phyloP scores from a whole-genome alignment of 257 asterid genomes.

The Salvia splendens region DNA sequence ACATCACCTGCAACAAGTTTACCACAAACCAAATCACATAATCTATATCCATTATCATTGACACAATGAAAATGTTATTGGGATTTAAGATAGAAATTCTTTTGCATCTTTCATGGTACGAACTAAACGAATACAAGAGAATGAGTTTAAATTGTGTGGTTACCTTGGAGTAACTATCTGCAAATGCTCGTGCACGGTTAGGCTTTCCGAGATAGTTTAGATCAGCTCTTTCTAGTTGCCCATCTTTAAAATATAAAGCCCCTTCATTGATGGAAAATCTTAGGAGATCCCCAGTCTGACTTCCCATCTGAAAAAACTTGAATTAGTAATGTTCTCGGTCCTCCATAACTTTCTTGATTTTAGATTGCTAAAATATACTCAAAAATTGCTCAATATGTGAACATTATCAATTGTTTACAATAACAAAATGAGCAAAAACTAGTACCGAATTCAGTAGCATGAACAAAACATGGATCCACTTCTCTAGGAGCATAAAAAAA shows the following conservation, averaged over 20 bases:
- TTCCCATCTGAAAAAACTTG: slow-evolving; percentile 57
- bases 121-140: slow-evolving; percentile 1
- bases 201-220: slow-evolving; percentile 72
- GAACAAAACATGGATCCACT: no score
- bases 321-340: neutral
- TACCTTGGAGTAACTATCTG: slow-evolving; percentile 96
- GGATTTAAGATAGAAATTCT: no score
- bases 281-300: slow-evolving; percentile 62
- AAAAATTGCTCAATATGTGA: no score
- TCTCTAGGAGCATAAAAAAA: no score
- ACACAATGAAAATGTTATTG: no score
- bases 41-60: no score
- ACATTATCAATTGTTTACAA: no score
- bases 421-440: no score
- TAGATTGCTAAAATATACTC: no score
- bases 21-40: neutral
- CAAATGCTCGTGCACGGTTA: slow-evolving; percentile 82
- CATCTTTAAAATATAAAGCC: slow-evolving; percentile 61
- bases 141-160: slow-evolving; percentile 15
- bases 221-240: slow-evolving; percentile 83
- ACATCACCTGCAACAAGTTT: slow-evolving; percentile 60
- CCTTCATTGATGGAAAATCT: slow-evolving; percentile 69
- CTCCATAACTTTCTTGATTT: no score
- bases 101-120: neutral
- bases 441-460: no score